phyloP scores from a whole-genome alignment of 192 early-diverging fungal genomes.

The Mycoemilia scoparia region DNA sequence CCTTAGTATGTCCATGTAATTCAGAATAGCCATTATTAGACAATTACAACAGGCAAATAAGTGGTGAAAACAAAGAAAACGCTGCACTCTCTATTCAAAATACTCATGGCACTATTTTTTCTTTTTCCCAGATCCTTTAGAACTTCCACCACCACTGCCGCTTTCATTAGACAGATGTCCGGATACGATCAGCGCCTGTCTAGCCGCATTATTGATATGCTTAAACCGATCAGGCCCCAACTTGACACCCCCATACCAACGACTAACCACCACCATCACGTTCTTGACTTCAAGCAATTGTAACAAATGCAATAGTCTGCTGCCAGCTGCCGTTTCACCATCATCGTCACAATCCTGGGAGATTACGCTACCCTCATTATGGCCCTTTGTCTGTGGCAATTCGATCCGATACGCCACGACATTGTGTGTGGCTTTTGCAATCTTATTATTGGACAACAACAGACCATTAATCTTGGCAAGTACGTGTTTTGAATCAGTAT shows the following conservation, averaged over 20 bases:
- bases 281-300: conserved; percentile 51
- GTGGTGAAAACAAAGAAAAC: too few relatives aligned
- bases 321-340: conserved; percentile 83
- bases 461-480: conserved; percentile 22
- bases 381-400: too few relatives aligned
- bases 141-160: too few relatives aligned
- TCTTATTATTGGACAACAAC: conserved; percentile 47
- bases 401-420: conserved; percentile 74
- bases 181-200: conserved; percentile 49
- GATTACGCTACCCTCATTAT: conserved; percentile 14
- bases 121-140: too few relatives aligned
- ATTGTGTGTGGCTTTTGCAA: conserved; percentile 77
- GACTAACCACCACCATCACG: conserved; percentile 60
- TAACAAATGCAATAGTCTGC: conserved; percentile 63
- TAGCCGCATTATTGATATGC: conserved; percentile 72
- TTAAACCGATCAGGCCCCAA: conserved; percentile 78
- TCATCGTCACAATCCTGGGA: conserved; percentile 82
- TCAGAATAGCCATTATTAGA: too few relatives aligned
- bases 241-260: conserved; percentile 81
- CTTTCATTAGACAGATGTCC: too few relatives aligned
- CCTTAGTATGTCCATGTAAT: too few relatives aligned
- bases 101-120: too few relatives aligned
- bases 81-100: too few relatives aligned
- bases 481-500: conserved; percentile 32
- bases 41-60: too few relatives aligned